Evolutionary conservation across 305 asterid species (phyloP).

Genomic region (Solanum hybrid): DNA sequence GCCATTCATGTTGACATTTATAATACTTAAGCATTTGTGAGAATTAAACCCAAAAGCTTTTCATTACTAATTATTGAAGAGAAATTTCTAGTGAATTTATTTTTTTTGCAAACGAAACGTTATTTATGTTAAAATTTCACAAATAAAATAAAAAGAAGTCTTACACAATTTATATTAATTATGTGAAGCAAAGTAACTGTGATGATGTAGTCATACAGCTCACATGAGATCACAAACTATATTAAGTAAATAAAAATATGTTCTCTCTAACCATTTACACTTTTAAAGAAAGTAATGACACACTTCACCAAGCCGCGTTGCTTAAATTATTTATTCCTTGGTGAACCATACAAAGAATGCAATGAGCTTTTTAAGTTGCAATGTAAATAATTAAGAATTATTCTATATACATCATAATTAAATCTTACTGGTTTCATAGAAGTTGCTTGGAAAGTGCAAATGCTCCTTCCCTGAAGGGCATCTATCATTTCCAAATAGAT

Average conservation of each 20-base stretch:
- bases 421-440: background rate
- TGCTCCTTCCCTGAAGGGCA: background rate
- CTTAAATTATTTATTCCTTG: background rate
- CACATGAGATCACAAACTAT: background rate
- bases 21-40: background rate
- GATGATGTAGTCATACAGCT: background rate
- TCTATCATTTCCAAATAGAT: background rate
- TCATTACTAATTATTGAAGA: background rate
- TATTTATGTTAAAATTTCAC: background rate
- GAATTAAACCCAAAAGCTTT: background rate
- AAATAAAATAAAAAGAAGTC: background rate
- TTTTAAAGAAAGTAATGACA: too few species aligned
- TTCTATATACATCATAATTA: background rate
- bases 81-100: background rate
- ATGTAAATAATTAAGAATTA: background rate
- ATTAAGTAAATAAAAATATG: background rate
- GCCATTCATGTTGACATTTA: background rate
- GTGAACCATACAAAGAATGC: background rate
- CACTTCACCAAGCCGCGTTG: background rate
- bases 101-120: background rate
- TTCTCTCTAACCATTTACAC: background rate
- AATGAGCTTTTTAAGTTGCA: background rate
- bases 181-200: background rate
- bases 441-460: background rate
- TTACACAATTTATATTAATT: background rate